These are phyloP conservation scores for Cinchona pubescens DNA, from an alignment of 257 asterid genomes.

Conservation along the genomic window DNA sequence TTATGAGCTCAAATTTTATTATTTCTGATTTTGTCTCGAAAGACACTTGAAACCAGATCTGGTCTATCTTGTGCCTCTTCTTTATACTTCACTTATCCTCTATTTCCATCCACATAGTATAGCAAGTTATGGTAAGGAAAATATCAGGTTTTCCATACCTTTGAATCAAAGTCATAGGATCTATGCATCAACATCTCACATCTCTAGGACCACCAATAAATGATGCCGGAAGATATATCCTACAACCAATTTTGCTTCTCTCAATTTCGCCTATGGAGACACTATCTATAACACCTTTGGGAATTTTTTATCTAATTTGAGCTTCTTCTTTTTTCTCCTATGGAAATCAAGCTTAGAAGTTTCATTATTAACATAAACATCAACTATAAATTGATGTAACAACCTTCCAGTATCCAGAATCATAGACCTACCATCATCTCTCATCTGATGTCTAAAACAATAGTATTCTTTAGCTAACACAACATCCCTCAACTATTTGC, in stretches of 20 bases:
- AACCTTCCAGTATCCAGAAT: background rate
- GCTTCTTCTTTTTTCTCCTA: background rate
- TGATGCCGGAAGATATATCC: background rate
- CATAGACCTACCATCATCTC: background rate
- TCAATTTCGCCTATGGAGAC: background rate
- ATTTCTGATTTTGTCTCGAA: background rate
- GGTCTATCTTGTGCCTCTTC: background rate
- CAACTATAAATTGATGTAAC: background rate
- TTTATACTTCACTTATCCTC: background rate
- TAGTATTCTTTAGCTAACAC: background rate
- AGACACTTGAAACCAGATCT: background rate
- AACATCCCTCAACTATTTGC: no score
- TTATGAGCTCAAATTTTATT: rapidly evolving
- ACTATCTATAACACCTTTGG: background rate
- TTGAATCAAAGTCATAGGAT: background rate
- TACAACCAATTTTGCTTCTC: background rate
- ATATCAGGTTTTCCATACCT: background rate
- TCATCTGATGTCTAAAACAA: background rate
- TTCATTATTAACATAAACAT: background rate
- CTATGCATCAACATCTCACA: background rate
- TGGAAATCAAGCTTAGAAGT: background rate
- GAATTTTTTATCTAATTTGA: background rate
- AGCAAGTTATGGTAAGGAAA: slow-evolving; percentile 14
- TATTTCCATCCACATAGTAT: background rate
- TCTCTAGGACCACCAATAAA: slow-evolving; percentile 10